Evolutionary conservation across 139 green algal species (phyloP).

Genomic region (Monoraphidium neglectum): DNA sequence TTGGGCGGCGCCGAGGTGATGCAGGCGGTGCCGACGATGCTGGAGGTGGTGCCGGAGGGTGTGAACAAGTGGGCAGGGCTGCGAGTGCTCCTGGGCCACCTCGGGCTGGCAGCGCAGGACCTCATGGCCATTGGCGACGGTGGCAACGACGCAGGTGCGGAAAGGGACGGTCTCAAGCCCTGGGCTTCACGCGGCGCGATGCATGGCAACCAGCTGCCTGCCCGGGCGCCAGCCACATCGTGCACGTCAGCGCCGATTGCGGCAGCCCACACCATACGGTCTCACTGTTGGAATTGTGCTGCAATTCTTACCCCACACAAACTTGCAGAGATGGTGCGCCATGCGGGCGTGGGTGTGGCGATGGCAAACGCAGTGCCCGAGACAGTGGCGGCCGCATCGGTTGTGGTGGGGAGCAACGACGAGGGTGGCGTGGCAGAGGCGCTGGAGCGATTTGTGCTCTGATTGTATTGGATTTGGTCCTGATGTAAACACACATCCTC

Average conservation of each 20-base stretch:
- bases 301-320: too few relatives aligned
- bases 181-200: too few relatives aligned
- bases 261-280: too few relatives aligned
- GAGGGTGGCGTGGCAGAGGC: constrained; percentile 90
- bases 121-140: constrained; percentile 95
- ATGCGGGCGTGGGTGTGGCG: constrained; percentile 85
- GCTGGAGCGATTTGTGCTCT: constrained; percentile 88
- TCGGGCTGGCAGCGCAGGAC: constrained; percentile 36
- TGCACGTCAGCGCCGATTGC: too few relatives aligned
- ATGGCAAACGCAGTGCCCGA: constrained; percentile 91
- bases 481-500: too few relatives aligned
- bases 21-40: constrained; percentile 91
- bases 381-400: constrained; percentile 63
- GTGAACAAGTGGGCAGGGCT: constrained; percentile 76
- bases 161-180: too few relatives aligned
- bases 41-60: constrained; percentile 91
- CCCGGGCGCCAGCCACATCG: too few relatives aligned
- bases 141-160: constrained; percentile 75
- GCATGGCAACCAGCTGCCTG: too few relatives aligned
- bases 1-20: constrained; percentile 53
- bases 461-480: not conserved
- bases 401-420: constrained; percentile 81
- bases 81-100: constrained; percentile 54
- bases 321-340: constrained; percentile 10
- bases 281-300: too few relatives aligned